Evolutionary conservation across 1,139 yeast species (phyloP).

Genomic region (Magnusiomyces clavatus): DNA sequence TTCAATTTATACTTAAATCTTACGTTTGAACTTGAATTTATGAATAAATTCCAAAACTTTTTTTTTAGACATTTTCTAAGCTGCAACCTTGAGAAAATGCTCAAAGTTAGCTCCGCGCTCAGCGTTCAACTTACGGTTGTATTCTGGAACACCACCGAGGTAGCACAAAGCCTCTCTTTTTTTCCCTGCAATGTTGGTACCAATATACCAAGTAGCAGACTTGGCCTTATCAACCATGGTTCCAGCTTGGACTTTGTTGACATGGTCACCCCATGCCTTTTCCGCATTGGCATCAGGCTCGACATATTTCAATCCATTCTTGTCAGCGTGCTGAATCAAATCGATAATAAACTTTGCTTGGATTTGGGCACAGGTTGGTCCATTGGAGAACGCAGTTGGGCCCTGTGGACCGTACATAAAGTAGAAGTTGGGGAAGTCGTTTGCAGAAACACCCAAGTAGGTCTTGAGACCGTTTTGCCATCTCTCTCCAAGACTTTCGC

Average conservation of each 20-base stretch:
- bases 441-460: constrained; percentile 24
- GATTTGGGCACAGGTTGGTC: constrained; percentile 17
- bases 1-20: too few relatives aligned
- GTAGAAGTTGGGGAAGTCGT: constrained; percentile 28
- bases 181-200: constrained; percentile 16
- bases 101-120: constrained; percentile 8
- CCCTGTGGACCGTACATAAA: constrained; percentile 31
- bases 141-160: constrained; percentile 13
- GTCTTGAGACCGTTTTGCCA: constrained; percentile 18
- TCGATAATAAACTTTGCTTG: constrained; percentile 15
- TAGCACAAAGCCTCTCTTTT: constrained; percentile 12
- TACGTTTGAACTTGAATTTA: too few relatives aligned
- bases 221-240: constrained; percentile 13
- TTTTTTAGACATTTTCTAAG: constrained; percentile 1
- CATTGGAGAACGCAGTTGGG: constrained; percentile 29
- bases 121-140: constrained; percentile 6
- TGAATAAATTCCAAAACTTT: too few relatives aligned
- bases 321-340: constrained; percentile 9
- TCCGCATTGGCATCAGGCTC: constrained; percentile 12
- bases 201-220: constrained; percentile 13
- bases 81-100: constrained; percentile 12
- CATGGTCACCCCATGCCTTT: constrained; percentile 8
- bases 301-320: constrained; percentile 7
- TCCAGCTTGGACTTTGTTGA: constrained; percentile 9
- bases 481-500: constrained; percentile 14